Conservation (phyloP, 306 rosid genomes). For the Abrus precatorius region DNA sequence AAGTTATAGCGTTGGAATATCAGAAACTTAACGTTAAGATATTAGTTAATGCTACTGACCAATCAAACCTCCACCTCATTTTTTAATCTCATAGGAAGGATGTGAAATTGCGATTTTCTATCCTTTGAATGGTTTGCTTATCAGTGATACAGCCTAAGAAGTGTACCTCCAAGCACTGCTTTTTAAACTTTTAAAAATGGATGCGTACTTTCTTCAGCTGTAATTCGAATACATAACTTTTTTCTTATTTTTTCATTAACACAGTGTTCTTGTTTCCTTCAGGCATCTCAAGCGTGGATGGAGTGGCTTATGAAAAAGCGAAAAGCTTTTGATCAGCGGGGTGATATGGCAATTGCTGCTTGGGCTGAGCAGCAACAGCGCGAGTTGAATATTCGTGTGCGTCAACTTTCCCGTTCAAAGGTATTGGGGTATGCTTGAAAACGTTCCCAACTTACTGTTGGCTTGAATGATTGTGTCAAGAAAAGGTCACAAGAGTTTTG, state of each 20-base stretch:
- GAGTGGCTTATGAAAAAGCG: slow-evolving; percentile 95
- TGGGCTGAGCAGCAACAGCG: slow-evolving; percentile 99
- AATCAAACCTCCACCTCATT: background rate
- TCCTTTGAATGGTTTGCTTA: background rate
- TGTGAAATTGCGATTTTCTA: background rate
- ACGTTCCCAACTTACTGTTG: slow-evolving; percentile 39
- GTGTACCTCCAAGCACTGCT: slow-evolving; percentile 6
- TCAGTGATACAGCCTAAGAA: background rate
- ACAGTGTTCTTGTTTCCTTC: slow-evolving; percentile 46
- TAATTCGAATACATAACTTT: background rate
- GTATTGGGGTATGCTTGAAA: slow-evolving; percentile 51
- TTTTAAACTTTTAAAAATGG: slow-evolving; percentile 32
- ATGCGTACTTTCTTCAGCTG: slow-evolving; percentile 25
- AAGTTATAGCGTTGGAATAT: background rate
- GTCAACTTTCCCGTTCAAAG: slow-evolving; percentile 94
- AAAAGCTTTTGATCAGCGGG: slow-evolving; percentile 94
- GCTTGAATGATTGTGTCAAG: slow-evolving; percentile 43
- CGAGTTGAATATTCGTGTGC: slow-evolving; percentile 81
- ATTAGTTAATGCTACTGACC: background rate
- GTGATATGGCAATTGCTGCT: slow-evolving; percentile 96
- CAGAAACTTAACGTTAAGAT: background rate
- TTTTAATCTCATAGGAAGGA: slow-evolving; percentile 3
- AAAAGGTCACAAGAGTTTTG: slow-evolving; percentile 1
- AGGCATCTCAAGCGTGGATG: slow-evolving; percentile 99
- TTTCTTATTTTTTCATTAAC: slow-evolving; percentile 20